A percentile compares a stretch with the other conserved stretches of the same genome.
Conservation (phyloP, 192 early-diverging fungal species). For the Rhizoclosmatium globosum region DNA sequence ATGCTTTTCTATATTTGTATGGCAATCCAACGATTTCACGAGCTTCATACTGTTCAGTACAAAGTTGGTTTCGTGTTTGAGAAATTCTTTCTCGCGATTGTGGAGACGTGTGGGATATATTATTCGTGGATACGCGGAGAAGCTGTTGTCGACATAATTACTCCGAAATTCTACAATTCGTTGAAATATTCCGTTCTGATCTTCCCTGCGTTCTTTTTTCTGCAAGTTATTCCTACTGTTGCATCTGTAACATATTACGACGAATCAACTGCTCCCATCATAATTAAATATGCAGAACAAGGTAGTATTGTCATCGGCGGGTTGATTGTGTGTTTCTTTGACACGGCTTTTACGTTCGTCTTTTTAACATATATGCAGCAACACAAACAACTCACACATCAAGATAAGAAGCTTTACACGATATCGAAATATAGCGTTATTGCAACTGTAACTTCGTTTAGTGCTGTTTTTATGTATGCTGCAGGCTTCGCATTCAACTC, state of each 20-base stretch:
- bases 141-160: background rate
- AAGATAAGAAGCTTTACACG: background rate
- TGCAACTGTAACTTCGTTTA: background rate
- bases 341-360: background rate
- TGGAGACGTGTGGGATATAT: background rate
- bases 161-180: background rate
- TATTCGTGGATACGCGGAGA: background rate
- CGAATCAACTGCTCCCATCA: background rate
- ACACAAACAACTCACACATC: background rate
- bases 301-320: background rate
- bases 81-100: background rate
- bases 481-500: background rate
- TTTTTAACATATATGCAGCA: background rate
- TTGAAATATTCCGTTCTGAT: background rate
- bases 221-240: background rate
- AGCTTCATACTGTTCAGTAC: no score
- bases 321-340: background rate
- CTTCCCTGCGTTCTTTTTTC: background rate
- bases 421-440: background rate
- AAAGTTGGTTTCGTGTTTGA: no score
- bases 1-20: no score
- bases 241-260: background rate
- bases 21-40: no score
- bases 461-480: background rate
- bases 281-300: background rate